phyloP scores from a whole-genome alignment of 2,329 filamentous ascomycete species.

The Scolecobasidium constrictum region DNA sequence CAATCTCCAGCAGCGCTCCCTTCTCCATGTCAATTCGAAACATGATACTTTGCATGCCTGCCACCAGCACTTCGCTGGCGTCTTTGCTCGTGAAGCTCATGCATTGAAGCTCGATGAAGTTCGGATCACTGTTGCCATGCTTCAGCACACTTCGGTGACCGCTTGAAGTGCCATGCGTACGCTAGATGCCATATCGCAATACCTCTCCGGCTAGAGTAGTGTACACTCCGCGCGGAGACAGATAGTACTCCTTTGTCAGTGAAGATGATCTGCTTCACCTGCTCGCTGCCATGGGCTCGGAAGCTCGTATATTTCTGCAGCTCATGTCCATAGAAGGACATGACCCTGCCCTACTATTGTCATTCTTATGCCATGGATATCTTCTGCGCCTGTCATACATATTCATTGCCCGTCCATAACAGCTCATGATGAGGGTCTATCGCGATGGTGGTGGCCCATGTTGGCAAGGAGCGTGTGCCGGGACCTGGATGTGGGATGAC shows the following conservation, averaged over 20 bases:
- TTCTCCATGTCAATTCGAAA: conserved; percentile 59
- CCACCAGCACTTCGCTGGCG: conserved; percentile 72
- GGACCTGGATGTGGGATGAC: conserved; percentile 73
- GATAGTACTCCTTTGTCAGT: conserved; percentile 84
- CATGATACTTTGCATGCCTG: conserved; percentile 78
- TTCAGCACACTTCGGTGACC: too few relatives aligned
- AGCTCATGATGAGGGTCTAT: conserved; percentile 88
- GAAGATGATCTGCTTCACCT: conserved; percentile 79
- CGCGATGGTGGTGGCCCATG: conserved; percentile 65
- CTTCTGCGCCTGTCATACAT: conserved; percentile 43
- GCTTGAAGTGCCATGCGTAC: conserved; percentile 38
- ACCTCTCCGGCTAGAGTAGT: conserved; percentile 78
- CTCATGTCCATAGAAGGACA: conserved; percentile 77
- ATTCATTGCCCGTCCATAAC: conserved; percentile 86
- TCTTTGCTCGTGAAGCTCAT: conserved; percentile 92
- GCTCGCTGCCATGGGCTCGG: conserved; percentile 69
- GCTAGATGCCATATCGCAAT: conserved; percentile 79
- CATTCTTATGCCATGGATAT: conserved; percentile 12
- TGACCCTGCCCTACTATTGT: conserved; percentile 63
- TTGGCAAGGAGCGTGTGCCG: conserved; percentile 57
- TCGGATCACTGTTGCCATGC: conserved; percentile 42
- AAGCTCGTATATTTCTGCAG: conserved; percentile 86
- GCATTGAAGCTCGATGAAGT: conserved; percentile 80
- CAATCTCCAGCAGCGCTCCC: conserved; percentile 31
- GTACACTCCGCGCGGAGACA: conserved; percentile 72